These are phyloP conservation scores for Catenaria anguillulae DNA, from an alignment of 371 early-diverging fungal genomes.

Conservation along the genomic window DNA sequence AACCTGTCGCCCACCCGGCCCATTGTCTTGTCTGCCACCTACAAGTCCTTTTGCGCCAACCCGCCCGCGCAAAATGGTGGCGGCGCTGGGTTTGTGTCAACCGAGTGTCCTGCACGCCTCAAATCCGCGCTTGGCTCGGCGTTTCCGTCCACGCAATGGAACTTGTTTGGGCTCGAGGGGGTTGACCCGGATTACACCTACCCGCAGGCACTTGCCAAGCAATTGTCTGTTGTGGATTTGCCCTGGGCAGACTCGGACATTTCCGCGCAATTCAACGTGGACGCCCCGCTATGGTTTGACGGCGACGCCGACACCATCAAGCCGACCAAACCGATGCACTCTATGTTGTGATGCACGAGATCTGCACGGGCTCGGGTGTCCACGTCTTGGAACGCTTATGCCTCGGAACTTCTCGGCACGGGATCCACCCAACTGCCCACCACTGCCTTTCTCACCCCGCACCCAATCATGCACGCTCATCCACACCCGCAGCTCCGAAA, in stretches of 20 bases:
- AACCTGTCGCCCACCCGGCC: neutral
- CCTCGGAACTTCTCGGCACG: neutral
- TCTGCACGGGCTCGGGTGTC: conserved; percentile 27
- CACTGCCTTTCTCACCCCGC: neutral
- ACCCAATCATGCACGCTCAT: neutral
- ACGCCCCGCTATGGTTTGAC: neutral
- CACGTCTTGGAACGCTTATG: conserved; percentile 11
- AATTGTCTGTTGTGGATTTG: neutral
- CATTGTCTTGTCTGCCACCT: neutral
- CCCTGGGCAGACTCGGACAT: neutral
- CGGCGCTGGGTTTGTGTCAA: neutral
- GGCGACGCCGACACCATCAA: conserved; percentile 10
- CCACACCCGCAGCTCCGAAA: neutral
- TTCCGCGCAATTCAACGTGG: neutral
- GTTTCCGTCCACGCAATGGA: neutral
- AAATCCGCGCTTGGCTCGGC: neutral
- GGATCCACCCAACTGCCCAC: neutral
- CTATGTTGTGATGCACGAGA: conserved; percentile 22
- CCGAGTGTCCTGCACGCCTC: neutral
- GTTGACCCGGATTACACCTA: conserved; percentile 1
- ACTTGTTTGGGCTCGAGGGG: neutral
- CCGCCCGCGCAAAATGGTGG: neutral
- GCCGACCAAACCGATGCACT: conserved; percentile 20
- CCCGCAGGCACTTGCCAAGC: conserved; percentile 4
- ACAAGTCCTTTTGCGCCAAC: neutral